Conservation (phyloP, 371 early-diverging fungal species). For the Mortierella sp. region DNA sequence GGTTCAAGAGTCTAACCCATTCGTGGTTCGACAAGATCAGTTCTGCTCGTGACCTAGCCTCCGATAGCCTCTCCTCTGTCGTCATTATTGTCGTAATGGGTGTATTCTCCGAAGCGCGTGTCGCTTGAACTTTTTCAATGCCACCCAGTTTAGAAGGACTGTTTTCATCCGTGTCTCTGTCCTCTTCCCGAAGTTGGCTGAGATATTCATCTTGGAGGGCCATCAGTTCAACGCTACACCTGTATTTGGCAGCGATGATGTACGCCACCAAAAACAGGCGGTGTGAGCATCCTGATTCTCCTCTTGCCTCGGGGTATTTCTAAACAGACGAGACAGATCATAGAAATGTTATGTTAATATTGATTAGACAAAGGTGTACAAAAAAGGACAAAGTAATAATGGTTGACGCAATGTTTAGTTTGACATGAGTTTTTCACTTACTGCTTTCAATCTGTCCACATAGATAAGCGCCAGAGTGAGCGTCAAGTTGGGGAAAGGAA, state of each 20-base stretch:
- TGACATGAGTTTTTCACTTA: conserved; percentile 32
- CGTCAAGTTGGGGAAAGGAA: conserved; percentile 61
- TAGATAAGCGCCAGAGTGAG: conserved; percentile 66
- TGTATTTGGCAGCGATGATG: conserved; percentile 67
- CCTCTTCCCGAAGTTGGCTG: too few species aligned
- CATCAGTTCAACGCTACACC: conserved; percentile 56
- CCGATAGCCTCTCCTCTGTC: neutral
- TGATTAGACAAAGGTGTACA: too few species aligned
- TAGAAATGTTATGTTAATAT: neutral
- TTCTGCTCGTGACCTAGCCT: conserved; percentile 14
- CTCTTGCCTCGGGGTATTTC: conserved; percentile 65
- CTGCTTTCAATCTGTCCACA: conserved; percentile 68
- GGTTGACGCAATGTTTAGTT: too few species aligned
- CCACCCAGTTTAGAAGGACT: too few species aligned
- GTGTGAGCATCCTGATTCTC: conserved; percentile 64
- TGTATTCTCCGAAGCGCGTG: too few species aligned
- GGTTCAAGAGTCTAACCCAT: conserved; percentile 39
- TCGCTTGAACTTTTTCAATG: too few species aligned
- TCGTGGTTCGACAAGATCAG: conserved; percentile 44
- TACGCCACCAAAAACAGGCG: conserved; percentile 70
- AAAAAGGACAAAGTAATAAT: too few species aligned
- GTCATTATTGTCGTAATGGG: neutral
- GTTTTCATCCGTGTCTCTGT: neutral
- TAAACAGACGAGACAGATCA: conserved; percentile 12
- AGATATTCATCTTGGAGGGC: too few species aligned